Percentiles rank a stretch among this genome's conserved stretches.
Conservation (phyloP, 768 basidiomycete species). For the Termitomyces sp. region DNA sequence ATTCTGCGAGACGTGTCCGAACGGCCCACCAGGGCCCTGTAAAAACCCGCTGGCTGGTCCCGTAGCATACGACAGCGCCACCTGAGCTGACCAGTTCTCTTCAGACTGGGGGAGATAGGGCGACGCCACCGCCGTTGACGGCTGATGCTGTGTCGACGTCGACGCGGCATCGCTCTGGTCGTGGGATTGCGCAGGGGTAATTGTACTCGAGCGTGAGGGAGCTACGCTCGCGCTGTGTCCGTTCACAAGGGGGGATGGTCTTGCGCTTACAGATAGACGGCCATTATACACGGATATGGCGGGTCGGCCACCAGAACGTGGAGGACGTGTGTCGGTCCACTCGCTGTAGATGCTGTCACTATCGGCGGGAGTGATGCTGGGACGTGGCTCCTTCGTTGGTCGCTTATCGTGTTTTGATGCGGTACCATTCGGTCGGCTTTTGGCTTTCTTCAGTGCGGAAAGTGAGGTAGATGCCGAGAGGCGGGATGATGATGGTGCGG, state of each 20-base stretch:
- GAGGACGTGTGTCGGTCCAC: slow-evolving; percentile 13
- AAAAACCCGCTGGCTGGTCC: slow-evolving; percentile 47
- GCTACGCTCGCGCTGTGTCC: slow-evolving; percentile 16
- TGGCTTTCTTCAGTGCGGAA: slow-evolving; percentile 15
- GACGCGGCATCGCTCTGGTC: slow-evolving; percentile 13
- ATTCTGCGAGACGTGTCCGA: slow-evolving; percentile 37
- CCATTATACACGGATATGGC: slow-evolving; percentile 13
- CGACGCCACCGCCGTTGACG: slow-evolving; percentile 10
- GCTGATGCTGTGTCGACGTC: slow-evolving; percentile 13
- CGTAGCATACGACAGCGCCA: slow-evolving; percentile 20
- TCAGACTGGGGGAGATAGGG: slow-evolving; percentile 15
- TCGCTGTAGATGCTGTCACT: slow-evolving; percentile 8
- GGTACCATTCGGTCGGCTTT: slow-evolving; percentile 27
- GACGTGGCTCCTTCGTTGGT: slow-evolving; percentile 1
- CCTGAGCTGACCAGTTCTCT: slow-evolving; percentile 24
- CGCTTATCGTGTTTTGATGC: slow-evolving; percentile 9
- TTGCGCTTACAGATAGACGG: slow-evolving; percentile 13
- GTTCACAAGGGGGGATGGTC: slow-evolving; percentile 19
- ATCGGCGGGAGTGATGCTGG: slow-evolving; percentile 1
- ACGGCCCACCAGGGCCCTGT: slow-evolving; percentile 34
- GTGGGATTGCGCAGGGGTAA: slow-evolving; percentile 16
- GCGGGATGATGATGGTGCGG: slow-evolving; percentile 18
- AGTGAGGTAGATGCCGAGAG: slow-evolving; percentile 18
- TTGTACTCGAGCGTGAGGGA: slow-evolving; percentile 16
- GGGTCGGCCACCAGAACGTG: slow-evolving; percentile 6